Base-by-base conservation (phyloP, 257 asterid species). In the Plectranthus barbatus region DNA sequence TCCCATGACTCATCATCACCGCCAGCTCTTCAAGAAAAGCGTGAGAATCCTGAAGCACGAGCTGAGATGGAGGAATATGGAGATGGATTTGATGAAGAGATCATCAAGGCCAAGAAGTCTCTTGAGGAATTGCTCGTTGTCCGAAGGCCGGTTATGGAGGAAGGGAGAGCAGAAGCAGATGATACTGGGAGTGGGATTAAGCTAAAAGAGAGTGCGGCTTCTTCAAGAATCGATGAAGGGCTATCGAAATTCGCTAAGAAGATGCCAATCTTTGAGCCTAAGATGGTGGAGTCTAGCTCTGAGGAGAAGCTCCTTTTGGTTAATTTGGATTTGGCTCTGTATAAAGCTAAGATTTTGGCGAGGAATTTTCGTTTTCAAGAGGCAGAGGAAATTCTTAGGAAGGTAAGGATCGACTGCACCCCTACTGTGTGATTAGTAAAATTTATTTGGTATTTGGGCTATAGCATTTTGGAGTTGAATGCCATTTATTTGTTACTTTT, bases 201-300 rank as follows among this genome's bases (percentile, higher is more conserved):
- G 59, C 11, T 47, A 49, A 66, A 57, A 18, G 49, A 11, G 65
- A 62, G 44, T 21, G 54, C 46, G 13, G 45, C 56, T 5, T 68
- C 79, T 55, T 75, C 79, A 57, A 55, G 74, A n/a, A 62, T 91
- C 24, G 97, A 91, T 69, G 86, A 68, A 17, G 83, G 83, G 46
- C 83, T 92, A 0, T 74, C 86, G 12, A 79, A 74, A 34, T 78
- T 89, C 24, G 97, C 97, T 0, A 78, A 82, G 80, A 89, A 81
- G 56, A 80, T 92, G 95, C 88, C 97, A 0, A 86, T 92, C 23
- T 92, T 92, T 70, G 97, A 89, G 86, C 99, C 99, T 3, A 79
- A 62, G 66, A 78, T 83, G 33, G 72, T 80, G 18, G 85, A 75
- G 24, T 74, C 87, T 9, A 58, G 74, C 13, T 66, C 89, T 4